These are phyloP conservation scores for Anethum foeniculum DNA, from an alignment of 140 eudicot species.

Conservation along the genomic window DNA sequence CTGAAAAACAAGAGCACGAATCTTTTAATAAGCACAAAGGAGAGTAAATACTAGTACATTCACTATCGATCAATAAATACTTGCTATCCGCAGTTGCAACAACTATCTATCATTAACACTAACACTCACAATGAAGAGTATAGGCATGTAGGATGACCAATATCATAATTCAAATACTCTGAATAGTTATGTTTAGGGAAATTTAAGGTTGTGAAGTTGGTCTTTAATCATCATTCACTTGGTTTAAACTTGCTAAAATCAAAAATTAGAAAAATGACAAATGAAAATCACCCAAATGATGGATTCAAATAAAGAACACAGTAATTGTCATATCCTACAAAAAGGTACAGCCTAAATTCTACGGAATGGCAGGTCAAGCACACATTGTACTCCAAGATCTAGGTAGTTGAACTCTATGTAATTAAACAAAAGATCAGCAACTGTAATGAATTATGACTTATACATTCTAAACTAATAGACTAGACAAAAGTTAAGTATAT, in stretches of 20 bases:
- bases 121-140: not conserved
- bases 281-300: not conserved
- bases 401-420: not conserved
- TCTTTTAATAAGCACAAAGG: not conserved
- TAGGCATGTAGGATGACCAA: not conserved
- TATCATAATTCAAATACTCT: not conserved
- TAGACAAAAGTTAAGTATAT: not conserved
- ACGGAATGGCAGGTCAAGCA: not conserved
- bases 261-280: not conserved
- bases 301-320: not conserved
- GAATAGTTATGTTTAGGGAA: no score
- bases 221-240: not conserved
- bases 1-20: constrained; percentile 31
- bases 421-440: not conserved
- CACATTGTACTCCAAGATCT: not conserved
- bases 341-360: not conserved
- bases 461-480: not conserved
- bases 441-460: not conserved
- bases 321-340: not conserved
- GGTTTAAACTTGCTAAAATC: not conserved
- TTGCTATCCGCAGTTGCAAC: not conserved
- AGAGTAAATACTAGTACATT: not conserved
- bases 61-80: not conserved
- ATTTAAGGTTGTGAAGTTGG: no score
- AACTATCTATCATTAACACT: not conserved